Evolutionary conservation across 2,329 filamentous ascomycete species (phyloP).

Genomic region (Neurospora sp.): DNA sequence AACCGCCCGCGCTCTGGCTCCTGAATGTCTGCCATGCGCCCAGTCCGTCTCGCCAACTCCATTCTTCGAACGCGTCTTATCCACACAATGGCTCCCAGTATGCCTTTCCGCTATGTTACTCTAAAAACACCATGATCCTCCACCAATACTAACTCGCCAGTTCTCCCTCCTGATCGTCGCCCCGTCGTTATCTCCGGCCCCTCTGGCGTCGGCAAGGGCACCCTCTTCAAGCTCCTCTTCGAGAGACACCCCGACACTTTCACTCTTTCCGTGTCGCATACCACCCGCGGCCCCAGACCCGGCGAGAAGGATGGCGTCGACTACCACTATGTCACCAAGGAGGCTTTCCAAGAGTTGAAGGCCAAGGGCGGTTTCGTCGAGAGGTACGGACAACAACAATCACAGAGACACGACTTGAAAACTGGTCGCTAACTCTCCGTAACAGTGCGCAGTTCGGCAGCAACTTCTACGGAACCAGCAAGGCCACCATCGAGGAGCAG

Average conservation of each 20-base stretch:
- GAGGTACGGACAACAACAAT: constrained; percentile 19
- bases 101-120: constrained; percentile 1
- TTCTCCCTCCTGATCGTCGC: constrained; percentile 37
- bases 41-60: constrained; percentile 4
- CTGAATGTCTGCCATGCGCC: constrained; percentile 9
- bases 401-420: not conserved
- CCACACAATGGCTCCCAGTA: constrained; percentile 13
- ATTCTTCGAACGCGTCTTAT: constrained; percentile 7
- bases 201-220: constrained; percentile 73
- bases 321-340: constrained; percentile 68
- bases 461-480: constrained; percentile 80
- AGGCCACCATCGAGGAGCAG: constrained; percentile 68
- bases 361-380: constrained; percentile 71
- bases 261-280: constrained; percentile 58
- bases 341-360: constrained; percentile 59
- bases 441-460: constrained; percentile 67
- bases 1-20: not conserved
- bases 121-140: not conserved
- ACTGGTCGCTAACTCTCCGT: not conserved
- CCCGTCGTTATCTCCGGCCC: constrained; percentile 74
- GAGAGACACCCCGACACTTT: constrained; percentile 38
- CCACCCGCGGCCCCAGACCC: constrained; percentile 65
- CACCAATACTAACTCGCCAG: not conserved
- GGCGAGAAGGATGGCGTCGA: constrained; percentile 69
- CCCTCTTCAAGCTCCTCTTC: constrained; percentile 65